Percentiles rank a stretch among this genome's conserved stretches.
Evolutionary conservation across 495 filamentous ascomycete species (phyloP).

Genomic region (Hyaloscypha bicolor): DNA sequence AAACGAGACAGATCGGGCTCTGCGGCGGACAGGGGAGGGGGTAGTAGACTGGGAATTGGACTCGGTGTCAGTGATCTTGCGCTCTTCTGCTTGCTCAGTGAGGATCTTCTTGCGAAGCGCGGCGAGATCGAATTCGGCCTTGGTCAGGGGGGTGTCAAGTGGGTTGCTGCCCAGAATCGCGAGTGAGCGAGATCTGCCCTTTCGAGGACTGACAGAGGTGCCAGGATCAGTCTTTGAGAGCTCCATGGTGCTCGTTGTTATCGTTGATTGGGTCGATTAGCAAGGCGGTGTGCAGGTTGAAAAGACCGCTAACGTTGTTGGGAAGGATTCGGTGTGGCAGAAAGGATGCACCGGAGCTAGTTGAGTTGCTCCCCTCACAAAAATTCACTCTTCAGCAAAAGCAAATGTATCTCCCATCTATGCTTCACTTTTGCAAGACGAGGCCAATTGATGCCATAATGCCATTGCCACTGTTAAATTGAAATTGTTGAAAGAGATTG

Average conservation of each 20-base stretch:
- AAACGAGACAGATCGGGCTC: neutral
- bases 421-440: no score
- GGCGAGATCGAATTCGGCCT: neutral
- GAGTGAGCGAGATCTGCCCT: neutral
- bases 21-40: conserved; percentile 1
- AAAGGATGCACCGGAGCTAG: neutral
- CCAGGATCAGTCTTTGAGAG: neutral
- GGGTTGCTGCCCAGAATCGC: no score
- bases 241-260: neutral
- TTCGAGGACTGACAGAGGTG: neutral
- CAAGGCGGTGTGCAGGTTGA: neutral
- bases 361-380: neutral
- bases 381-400: neutral
- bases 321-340: neutral
- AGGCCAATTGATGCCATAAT: no score
- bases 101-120: neutral
- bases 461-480: no score
- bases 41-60: neutral
- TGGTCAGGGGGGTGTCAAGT: no score
- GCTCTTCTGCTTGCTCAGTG: neutral
- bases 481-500: no score
- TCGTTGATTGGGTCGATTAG: neutral
- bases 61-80: neutral
- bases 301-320: neutral
- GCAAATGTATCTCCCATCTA: no score